Evolutionary conservation across 768 basidiomycete species (phyloP).

Genomic region (Termitomyces heimii): DNA sequence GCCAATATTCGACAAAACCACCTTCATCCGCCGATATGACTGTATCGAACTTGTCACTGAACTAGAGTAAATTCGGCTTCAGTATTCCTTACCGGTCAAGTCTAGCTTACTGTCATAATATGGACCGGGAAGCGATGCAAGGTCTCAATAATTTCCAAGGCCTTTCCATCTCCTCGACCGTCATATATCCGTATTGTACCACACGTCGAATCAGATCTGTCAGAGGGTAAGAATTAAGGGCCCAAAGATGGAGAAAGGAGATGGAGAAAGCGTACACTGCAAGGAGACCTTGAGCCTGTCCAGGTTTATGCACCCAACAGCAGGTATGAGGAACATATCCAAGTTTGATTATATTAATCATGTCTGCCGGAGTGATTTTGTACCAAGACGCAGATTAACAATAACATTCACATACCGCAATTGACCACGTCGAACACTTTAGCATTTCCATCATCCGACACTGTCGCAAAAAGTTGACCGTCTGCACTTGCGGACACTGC

Average conservation of each 20-base stretch:
- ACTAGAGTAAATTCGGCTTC: constrained; percentile 41
- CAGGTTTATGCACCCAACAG: constrained; percentile 92
- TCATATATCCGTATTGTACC: constrained; percentile 87
- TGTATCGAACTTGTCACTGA: constrained; percentile 83
- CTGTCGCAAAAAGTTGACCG: constrained; percentile 86
- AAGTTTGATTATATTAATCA: constrained; percentile 97
- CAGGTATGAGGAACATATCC: constrained; percentile 82
- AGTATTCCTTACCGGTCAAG: background rate
- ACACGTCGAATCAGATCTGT: constrained; percentile 71
- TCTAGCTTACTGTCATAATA: constrained; percentile 69
- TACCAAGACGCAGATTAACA: background rate
- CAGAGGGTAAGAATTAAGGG: constrained; percentile 12
- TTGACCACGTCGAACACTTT: constrained; percentile 98
- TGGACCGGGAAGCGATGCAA: constrained; percentile 90
- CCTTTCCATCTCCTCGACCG: constrained; percentile 77
- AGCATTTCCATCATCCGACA: constrained; percentile 86
- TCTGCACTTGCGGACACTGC: constrained; percentile 86
- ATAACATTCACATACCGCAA: constrained; percentile 62
- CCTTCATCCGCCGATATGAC: constrained; percentile 93
- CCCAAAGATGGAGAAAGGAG: background rate
- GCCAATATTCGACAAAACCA: constrained; percentile 97
- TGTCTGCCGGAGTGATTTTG: constrained; percentile 49
- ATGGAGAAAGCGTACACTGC: constrained; percentile 58
- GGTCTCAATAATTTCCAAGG: constrained; percentile 68
- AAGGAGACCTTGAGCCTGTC: constrained; percentile 81